Percentiles rank a stretch among this genome's conserved stretches.
Evolutionary conservation across 768 basidiomycete genomes (phyloP).

Genomic region (Phlebiopsis gigantea): DNA sequence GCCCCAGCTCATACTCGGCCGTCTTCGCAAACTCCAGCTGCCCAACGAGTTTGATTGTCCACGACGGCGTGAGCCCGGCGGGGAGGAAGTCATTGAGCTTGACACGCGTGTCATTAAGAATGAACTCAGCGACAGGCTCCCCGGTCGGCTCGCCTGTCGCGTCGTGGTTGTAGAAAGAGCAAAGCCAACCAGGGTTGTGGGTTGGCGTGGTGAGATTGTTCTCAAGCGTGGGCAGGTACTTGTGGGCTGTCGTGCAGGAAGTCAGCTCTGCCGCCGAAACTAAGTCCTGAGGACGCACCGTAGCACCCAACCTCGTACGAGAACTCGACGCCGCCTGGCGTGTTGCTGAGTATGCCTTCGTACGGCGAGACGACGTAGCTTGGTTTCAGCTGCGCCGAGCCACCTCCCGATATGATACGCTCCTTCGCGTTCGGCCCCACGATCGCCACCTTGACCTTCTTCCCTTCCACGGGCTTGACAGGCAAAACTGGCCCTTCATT

Average conservation of each 20-base stretch:
- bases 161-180: slow-evolving; percentile 58
- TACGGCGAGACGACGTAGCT: slow-evolving; percentile 62
- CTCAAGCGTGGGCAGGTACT: slow-evolving; percentile 67
- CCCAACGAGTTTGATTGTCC: slow-evolving; percentile 55
- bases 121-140: slow-evolving; percentile 39
- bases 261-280: background rate
- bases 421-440: slow-evolving; percentile 69
- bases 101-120: slow-evolving; percentile 54
- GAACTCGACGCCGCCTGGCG: slow-evolving; percentile 45
- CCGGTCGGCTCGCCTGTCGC: slow-evolving; percentile 38
- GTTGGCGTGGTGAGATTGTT: slow-evolving; percentile 44
- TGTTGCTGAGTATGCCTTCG: slow-evolving; percentile 49
- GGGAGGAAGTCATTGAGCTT: slow-evolving; percentile 67
- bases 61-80: slow-evolving; percentile 42
- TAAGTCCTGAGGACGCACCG: slow-evolving; percentile 32
- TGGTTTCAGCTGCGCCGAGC: slow-evolving; percentile 64
- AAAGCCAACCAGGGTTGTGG: slow-evolving; percentile 58
- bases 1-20: slow-evolving; percentile 51
- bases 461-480: slow-evolving; percentile 26
- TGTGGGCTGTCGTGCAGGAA: slow-evolving; percentile 57
- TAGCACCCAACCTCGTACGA: slow-evolving; percentile 61
- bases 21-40: slow-evolving; percentile 44
- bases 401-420: slow-evolving; percentile 67
- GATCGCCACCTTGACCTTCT: slow-evolving; percentile 48
- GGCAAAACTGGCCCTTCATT: slow-evolving; percentile 57